Percentiles rank a stretch among this genome's conserved stretches.
phyloP scores from a whole-genome alignment of 345 rosid species.

The Isatis tinctoria region DNA sequence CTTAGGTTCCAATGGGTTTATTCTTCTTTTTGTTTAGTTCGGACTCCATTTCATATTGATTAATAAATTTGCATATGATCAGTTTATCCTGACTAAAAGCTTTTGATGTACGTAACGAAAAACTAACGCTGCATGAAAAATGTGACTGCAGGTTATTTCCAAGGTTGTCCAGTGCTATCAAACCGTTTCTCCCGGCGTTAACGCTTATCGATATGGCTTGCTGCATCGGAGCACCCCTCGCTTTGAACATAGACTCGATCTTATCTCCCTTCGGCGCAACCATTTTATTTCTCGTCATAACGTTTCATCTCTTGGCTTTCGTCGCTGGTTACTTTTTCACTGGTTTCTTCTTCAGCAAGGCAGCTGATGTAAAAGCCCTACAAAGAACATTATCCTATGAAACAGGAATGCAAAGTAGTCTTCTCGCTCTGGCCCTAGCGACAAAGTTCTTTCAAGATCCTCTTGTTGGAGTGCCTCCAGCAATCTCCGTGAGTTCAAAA shows the following conservation, averaged over 20 bases:
- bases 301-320: conserved; percentile 84
- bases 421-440: conserved; percentile 83
- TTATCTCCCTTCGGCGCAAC: conserved; percentile 77
- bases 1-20: no score
- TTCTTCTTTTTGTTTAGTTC: no score
- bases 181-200: conserved; percentile 73
- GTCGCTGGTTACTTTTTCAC: conserved; percentile 61
- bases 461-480: conserved; percentile 91
- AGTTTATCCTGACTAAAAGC: background rate
- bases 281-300: conserved; percentile 44
- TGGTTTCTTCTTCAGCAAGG: conserved; percentile 49
- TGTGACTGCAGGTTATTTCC: conserved; percentile 69
- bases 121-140: background rate
- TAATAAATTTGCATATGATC: background rate
- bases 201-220: conserved; percentile 77
- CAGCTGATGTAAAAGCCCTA: conserved; percentile 61
- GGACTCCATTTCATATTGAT: background rate
- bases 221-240: conserved; percentile 90
- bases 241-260: conserved; percentile 69
- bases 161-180: conserved; percentile 51
- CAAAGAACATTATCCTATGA: conserved; percentile 88
- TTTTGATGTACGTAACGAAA: background rate
- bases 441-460: conserved; percentile 92
- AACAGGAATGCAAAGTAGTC: conserved; percentile 99
- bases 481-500: conserved; percentile 64